phyloP scores from a whole-genome alignment of 2,329 filamentous ascomycete species.

The Scytalidium lignicola region DNA sequence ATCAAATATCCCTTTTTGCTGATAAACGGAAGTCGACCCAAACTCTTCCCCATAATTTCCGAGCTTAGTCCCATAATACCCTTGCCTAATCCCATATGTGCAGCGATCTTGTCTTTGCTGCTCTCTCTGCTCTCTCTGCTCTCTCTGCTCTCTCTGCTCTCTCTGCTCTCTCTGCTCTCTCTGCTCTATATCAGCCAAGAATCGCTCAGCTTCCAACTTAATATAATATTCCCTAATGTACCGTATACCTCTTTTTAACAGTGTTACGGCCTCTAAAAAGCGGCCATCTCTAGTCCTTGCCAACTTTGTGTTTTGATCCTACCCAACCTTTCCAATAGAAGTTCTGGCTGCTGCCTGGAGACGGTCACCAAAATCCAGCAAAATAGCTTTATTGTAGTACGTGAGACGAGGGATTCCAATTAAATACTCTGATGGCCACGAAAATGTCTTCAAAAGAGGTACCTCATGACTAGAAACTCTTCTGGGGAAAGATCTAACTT shows the following conservation, averaged over 20 bases:
- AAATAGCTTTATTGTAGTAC: slow-evolving; percentile 6
- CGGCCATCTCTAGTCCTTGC: slow-evolving; percentile 4
- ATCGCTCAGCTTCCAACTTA: slow-evolving; percentile 3
- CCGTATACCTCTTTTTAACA: slow-evolving; percentile 5
- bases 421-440: slow-evolving; percentile 4
- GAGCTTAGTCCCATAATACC: neutral
- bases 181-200: slow-evolving; percentile 2
- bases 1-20: slow-evolving; percentile 9
- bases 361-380: slow-evolving; percentile 6
- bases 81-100: no score
- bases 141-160: neutral
- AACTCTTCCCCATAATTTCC: slow-evolving; percentile 7
- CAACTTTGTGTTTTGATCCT: slow-evolving; percentile 2
- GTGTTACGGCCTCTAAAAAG: slow-evolving; percentile 3
- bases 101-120: no score
- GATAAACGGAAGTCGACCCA: slow-evolving; percentile 10
- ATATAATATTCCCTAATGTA: slow-evolving; percentile 6
- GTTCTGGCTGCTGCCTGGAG: slow-evolving; percentile 5
- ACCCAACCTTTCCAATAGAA: slow-evolving; percentile 5
- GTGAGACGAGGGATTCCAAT: slow-evolving; percentile 5
- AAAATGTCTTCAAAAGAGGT: slow-evolving; percentile 3
- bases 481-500: slow-evolving; percentile 5
- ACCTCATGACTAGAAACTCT: slow-evolving; percentile 7
- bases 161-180: neutral
- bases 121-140: neutral